Base-by-base conservation (phyloP, 179 eudicot genomes). In the Corrigiola litoralis region DNA sequence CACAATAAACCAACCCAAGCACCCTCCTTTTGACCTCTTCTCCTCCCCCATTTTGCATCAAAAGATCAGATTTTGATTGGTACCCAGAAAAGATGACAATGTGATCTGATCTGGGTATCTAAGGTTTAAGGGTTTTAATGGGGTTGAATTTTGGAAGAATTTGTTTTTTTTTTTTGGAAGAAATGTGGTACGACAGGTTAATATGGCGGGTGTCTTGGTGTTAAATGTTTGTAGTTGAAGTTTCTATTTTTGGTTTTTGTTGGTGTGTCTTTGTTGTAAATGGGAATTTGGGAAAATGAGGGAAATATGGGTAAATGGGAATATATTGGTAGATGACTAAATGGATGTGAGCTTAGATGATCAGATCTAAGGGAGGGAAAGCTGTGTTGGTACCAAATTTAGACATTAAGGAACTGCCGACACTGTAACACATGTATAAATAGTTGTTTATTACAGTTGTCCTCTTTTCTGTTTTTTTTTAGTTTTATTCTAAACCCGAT, bases 1-100 rank as follows among this genome's bases (percentile, higher is more conserved):
- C 54, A 77, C 76, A 48, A 80, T 33, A 32, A 80, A 13, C 77
- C 78, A 80, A 34, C 84, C 83, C 65, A 68, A 72, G 24, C 80
- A 76, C 10, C 83, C 83, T 33, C 66, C 74, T 34, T 75, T 63
- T 21, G 83, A 65, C 29, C 33, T 34, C 42, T 76, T 70, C 36
- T 69, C 77, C n/a, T 55, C 71, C 61, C 56, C 65, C 77, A 75
- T 73, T 63, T 74, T 50, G 1, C 11, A 18, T 42, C 34, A 29
- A 25, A 29, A 45, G 17, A 21, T 42, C n/a, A 20, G 33, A 45
- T 17, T 44, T 60, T 37, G 54, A 42, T 57, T 29, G 4, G 10
- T 27, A 61, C 59, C 66, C 59, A 33, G 28, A 41, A 20, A n/a
- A 49, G 27, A 28, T 34, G 0, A 13, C 32, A 50, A 59, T 51